Base-by-base conservation (phyloP, 306 rosid genomes). In the Cucumis melo region DNA sequence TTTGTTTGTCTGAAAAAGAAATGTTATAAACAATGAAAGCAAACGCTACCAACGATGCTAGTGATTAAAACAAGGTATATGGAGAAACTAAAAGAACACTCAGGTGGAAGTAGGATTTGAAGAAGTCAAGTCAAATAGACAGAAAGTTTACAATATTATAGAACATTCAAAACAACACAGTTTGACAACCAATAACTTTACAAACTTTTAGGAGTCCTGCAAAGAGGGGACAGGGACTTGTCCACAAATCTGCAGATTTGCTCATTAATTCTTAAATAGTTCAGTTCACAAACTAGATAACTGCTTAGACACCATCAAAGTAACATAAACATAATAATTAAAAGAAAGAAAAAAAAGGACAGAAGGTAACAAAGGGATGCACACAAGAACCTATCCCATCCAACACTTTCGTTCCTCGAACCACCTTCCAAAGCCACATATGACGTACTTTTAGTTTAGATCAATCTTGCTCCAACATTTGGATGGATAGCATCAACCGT, bases 121-220 rank as follows among this genome's bases (percentile, higher is more conserved):
- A 50, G 62, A 12, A 51, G 39, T 51, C 11, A 19, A 64, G 72
- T 17, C 24, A 48, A 53, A 48, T n/a, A 74, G 36, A 36, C 48
- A 36, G 78, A 20, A 54, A 32, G 66, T 74, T 29, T 10, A 50
- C 76, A 44, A 75, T 77, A 79, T 74, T 78, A 65, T 82, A 80
- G 38, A 65, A 44, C 29, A 73, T 73, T 32, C 80, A 87, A 36
- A 53, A 67, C 82, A 76, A 80, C 80, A 63, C 66, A 23, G 76
- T 80, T 83, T 82, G 85, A 70, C 82, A 84, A 77, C 67, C 78
- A 78, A 80, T 80, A 79, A 78, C 79, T 80, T 73, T 80, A 83
- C 83, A 84, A 91, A 89, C 66, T 76, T 77, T 58, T 55, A 24
- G 55, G 80, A 83, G 78, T 55, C 66, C 53, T 77, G 83, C 91